Evolutionary conservation across 257 asterid species (phyloP), one percentile per base, ranked within the genome.

Genomic region (Gentiana dahurica): DNA sequence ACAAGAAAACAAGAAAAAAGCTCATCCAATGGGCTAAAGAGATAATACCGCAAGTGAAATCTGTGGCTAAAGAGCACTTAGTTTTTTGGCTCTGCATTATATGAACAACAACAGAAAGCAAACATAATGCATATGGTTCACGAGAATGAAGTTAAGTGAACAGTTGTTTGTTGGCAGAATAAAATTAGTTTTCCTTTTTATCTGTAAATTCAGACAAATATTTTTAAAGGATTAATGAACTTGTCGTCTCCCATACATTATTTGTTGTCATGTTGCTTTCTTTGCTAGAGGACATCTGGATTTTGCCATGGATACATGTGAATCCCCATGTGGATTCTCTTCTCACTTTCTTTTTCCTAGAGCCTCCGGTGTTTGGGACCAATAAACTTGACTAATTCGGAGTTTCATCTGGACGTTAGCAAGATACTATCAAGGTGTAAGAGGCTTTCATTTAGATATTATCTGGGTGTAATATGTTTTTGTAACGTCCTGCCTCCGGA

Each of bases 241-340:
- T 44, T 36, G 58, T 4, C 41, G 34, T 37, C 47, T 8, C 10
- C 15, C 4, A 12, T 34, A 34, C 36, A 44, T 36, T 36, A 51
- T 44, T 44, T 45, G 36, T 62, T 24, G 33, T 41, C 46, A 41
- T 62, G 60, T 35, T 52, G 48, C 46, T 44, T 62, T 53, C 54
- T 35, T 62, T 46, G 46, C 15, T 36, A 12, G 50, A 57, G 51
- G 51, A 33, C 34, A 44, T 2, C 61, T 45, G 52, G 52, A 34
- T 11, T 53, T 63, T 32, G 61, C 35, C 7, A 11, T 34, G 12
- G 6, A 35, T 33, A 12, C 63, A 61, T 61, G 63, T 67, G 72
- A 61, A 57, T 61, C 49, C 50, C 55, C 72, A 43, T 55, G 67
- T 55, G 54, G 48, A 54, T 12, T 5, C 60, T 55, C 8, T 7